Evolutionary conservation across 164 flowering plant species (phyloP), one percentile per base, ranked within the genome.

Genomic region (Aristolochia californica): DNA sequence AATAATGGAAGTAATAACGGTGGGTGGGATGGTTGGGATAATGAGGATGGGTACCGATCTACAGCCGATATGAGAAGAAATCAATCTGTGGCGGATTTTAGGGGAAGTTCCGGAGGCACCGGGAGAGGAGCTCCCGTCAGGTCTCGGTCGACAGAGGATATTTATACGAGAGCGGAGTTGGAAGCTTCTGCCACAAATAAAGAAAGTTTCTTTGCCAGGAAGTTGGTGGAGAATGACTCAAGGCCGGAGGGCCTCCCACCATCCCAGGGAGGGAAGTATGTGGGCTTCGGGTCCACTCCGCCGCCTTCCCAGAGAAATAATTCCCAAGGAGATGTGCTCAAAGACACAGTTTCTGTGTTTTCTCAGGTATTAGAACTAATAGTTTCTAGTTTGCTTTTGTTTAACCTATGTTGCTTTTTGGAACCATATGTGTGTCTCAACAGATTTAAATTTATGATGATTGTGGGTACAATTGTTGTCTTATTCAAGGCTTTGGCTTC

Each of bases 261-360:
- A 2, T 85, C 96, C 17, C 84, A 88, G 59, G 99, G 99, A 0
- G 99, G 99, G 27, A 90, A 84, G 73, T 94, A 87, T 66, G 97
- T 94, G 1, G 99, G 99, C 13, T 94, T 94, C 60, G 99, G 99
- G 59, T 94, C 99, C 7, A 73, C 62, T 13, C 86, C 83, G 11
- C 45, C 70, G 18, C 84, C 82, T 13, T 1, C 77, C 0, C 79
- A 60, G 57, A 55, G 69, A 67, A 77, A 59, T 54, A 70, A 71
- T 67, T 1, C 74, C 0, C 85, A 85, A 34, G 89, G 83, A 7
- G 97, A 87, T 74, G 80, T 80, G 49, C 68, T 85, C 27, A 67
- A 14, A 57, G 83, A 79, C 21, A 69, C 75, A 8, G 76, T 72
- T 22, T 87, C 97, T 58, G 85, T 72, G 67, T 77, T 89, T 70